phyloP scores from a whole-genome alignment of 2,329 filamentous ascomycete species.

The Arthrobotrys sphaeroides region DNA sequence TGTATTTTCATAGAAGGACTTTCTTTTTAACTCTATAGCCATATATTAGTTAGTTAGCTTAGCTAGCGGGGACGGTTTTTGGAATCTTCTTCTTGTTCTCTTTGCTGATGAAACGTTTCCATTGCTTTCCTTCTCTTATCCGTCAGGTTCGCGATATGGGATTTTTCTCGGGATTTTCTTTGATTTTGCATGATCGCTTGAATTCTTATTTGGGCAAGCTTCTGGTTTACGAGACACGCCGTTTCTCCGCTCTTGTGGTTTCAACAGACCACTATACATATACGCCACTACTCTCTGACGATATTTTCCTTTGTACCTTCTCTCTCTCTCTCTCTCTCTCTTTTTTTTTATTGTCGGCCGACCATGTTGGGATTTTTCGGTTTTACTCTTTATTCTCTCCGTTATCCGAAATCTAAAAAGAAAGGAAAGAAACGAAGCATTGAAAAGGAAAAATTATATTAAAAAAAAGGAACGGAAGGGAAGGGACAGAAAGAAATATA shows the following conservation, averaged over 20 bases:
- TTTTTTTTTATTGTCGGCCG: no score
- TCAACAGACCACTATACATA: background rate
- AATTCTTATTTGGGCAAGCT: no score
- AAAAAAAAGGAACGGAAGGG: no score
- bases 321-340: no score
- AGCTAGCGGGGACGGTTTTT: constrained; percentile 11
- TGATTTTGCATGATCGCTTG: background rate
- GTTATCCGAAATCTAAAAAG: no score
- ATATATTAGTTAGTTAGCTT: constrained; percentile 11
- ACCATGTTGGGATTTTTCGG: background rate
- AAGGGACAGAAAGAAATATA: no score
- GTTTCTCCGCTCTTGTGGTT: background rate
- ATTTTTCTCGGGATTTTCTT: background rate
- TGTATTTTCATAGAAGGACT: constrained; percentile 46
- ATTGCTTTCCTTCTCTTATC: background rate
- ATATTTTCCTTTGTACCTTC: background rate
- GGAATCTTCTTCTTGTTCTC: constrained; percentile 22
- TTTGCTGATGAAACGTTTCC: background rate
- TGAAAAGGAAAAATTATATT: no score
- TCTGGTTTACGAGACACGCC: constrained; percentile 1
- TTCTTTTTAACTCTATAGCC: constrained; percentile 11
- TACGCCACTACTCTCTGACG: background rate
- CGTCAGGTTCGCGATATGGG: background rate
- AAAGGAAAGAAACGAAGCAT: no score
- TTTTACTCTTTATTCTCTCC: no score